These are phyloP conservation scores for Prunus padus DNA, from an alignment of 306 rosid genomes.

Conservation along the genomic window DNA sequence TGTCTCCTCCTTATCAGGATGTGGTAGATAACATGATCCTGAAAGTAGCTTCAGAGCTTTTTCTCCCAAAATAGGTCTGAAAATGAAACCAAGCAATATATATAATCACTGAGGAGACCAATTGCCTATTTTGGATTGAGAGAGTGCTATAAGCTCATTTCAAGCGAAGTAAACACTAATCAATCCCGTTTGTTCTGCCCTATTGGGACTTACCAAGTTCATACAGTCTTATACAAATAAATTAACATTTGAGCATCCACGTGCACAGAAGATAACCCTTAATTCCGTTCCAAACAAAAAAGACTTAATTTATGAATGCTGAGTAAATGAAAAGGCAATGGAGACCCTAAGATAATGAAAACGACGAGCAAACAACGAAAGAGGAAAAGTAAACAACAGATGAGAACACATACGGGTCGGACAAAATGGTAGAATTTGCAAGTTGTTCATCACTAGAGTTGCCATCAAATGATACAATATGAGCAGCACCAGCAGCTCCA, in stretches of 20 bases:
- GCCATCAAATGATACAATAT: constrained; percentile 56
- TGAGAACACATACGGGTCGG: constrained; percentile 51
- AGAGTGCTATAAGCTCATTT: not conserved
- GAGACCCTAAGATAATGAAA: constrained; percentile 2
- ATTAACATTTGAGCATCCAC: not conserved
- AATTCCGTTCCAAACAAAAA: not conserved
- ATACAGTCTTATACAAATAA: not conserved
- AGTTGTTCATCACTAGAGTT: constrained; percentile 48
- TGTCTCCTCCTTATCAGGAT: constrained; percentile 81
- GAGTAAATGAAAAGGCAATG: not conserved
- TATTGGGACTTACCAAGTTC: not conserved
- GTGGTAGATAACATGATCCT: constrained; percentile 88
- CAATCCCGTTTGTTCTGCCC: not conserved
- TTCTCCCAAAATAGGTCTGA: constrained; percentile 44
- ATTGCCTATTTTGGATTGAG: not conserved
- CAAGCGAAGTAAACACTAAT: not conserved
- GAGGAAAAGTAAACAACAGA: constrained; percentile 2
- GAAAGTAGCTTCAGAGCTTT: constrained; percentile 62
- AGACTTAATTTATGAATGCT: not conserved
- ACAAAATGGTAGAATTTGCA: constrained; percentile 36
- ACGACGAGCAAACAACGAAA: constrained; percentile 1
- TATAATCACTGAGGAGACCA: not conserved
- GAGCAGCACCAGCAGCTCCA: constrained; percentile 62
- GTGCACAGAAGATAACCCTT: not conserved
- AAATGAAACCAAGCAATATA: constrained; percentile 25